A percentile compares a stretch with the other conserved stretches of the same genome.
These are phyloP conservation scores for Colletotrichum sp. DNA, from an alignment of 2,329 filamentous ascomycete species.

Conservation along the genomic window DNA sequence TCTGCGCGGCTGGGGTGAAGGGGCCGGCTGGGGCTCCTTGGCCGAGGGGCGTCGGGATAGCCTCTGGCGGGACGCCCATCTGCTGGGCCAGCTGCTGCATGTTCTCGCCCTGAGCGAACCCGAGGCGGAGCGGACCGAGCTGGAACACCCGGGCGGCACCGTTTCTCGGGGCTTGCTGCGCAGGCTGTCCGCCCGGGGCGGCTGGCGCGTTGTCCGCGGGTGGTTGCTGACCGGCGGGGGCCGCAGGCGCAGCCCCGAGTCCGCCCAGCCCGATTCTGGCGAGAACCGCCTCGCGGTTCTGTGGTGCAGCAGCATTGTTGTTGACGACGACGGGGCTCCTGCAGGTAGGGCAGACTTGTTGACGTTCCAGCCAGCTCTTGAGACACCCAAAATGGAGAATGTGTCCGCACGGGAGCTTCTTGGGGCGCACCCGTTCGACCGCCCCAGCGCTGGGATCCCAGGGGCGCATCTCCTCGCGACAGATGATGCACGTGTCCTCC, in stretches of 20 bases:
- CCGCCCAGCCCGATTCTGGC: conserved; percentile 33
- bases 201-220: conserved; percentile 28
- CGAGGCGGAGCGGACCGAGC: conserved; percentile 76
- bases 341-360: conserved; percentile 97
- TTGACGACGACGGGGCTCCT: conserved; percentile 79
- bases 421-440: conserved; percentile 85
- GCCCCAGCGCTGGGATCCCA: conserved; percentile 70
- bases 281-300: conserved; percentile 40
- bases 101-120: conserved; percentile 75
- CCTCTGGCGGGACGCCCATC: conserved; percentile 51
- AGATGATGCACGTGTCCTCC: conserved; percentile 97
- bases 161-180: conserved; percentile 27
- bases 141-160: conserved; percentile 68
- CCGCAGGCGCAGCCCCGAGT: conserved; percentile 18
- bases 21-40: conserved; percentile 14
- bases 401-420: conserved; percentile 96
- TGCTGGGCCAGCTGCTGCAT: conserved; percentile 72
- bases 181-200: conserved; percentile 19
- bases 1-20: conserved; percentile 23
- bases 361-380: conserved; percentile 95
- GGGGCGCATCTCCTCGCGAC: conserved; percentile 90
- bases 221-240: conserved; percentile 37
- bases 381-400: conserved; percentile 94
- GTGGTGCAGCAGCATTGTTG: conserved; percentile 31
- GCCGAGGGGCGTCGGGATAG: conserved; percentile 15